Evolutionary conservation across 495 filamentous ascomycete species (phyloP).

Genomic region (Cenococcum geophilum): DNA sequence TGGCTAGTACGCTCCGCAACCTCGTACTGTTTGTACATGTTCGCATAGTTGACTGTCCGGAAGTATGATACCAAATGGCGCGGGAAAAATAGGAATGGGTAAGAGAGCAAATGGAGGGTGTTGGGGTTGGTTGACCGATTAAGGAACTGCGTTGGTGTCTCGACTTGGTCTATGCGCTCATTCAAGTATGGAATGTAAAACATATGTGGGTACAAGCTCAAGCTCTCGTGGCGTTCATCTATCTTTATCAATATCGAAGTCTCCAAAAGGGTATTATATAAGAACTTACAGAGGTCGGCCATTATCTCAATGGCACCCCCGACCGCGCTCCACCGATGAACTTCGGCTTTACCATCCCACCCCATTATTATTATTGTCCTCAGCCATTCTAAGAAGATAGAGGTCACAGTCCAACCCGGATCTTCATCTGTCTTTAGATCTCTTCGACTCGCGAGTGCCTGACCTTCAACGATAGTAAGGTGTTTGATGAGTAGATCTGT

Average conservation of each 20-base stretch:
- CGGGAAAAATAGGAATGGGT: slow-evolving; percentile 72
- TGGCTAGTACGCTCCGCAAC: slow-evolving; percentile 59
- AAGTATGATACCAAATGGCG: slow-evolving; percentile 74
- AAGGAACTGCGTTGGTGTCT: slow-evolving; percentile 74
- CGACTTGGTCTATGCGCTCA: slow-evolving; percentile 67
- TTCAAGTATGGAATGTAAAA: slow-evolving; percentile 72
- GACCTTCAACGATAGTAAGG: slow-evolving; percentile 17
- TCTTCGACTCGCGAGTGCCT: slow-evolving; percentile 7
- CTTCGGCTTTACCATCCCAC: slow-evolving; percentile 69
- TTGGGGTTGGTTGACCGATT: slow-evolving; percentile 51
- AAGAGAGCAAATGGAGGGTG: slow-evolving; percentile 69
- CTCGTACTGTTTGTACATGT: slow-evolving; percentile 73
- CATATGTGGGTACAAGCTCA: slow-evolving; percentile 58
- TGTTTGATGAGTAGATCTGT: slow-evolving; percentile 19
- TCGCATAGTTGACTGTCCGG: slow-evolving; percentile 76
- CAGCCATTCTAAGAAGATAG: slow-evolving; percentile 65
- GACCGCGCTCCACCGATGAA: slow-evolving; percentile 58
- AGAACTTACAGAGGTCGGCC: slow-evolving; percentile 59
- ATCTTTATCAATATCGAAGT: slow-evolving; percentile 11
- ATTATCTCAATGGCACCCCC: slow-evolving; percentile 71
- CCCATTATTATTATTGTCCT: slow-evolving; percentile 65
- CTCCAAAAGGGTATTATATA: background rate
- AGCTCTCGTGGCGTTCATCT: slow-evolving; percentile 55
- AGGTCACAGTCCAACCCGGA: slow-evolving; percentile 25
- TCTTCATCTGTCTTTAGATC: slow-evolving; percentile 12